Evolutionary conservation across 495 filamentous ascomycete genomes (phyloP), one percentile per base, ranked within the genome.

Genomic region (Rusavskia elegans): DNA sequence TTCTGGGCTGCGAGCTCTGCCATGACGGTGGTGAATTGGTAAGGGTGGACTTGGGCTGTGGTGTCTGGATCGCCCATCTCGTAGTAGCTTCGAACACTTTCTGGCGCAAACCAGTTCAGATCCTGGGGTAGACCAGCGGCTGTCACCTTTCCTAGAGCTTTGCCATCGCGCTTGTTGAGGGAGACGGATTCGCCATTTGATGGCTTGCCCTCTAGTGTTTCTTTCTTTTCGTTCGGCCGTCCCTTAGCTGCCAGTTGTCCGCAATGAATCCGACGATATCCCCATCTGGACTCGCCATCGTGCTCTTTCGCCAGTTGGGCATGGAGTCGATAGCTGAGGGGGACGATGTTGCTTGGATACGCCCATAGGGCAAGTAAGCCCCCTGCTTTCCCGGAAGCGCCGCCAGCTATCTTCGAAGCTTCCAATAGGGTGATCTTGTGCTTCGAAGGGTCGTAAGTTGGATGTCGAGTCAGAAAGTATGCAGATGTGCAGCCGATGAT

Each of bases 1-100:
- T 36, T 45, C 11, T 54, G 17, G 38, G 38, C 20, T 4, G 53
- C 53, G 6, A 54, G 39, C 27, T 40, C 27, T 5, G 53, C 53
- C 36, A 54, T 50, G 21, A 19, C 35, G 36, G 46, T 54, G 8
- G 53, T 54, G 25, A 54, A 54, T 11, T 42, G 53, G 46, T 85
- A 88, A 2, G 92, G 92, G 64, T 97, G 92, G 6, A 97, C 92
- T 63, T 97, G 92, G 2, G 92, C 87, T 2, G 92, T 97, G 38
- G 80, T 82, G 5, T 76, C 77, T 0, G 83, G 82, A 5, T 73
- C 70, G 8, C 88, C 88, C 87, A 97, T 95, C 59, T 82, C 79
- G 38, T 85, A 81, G 59, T 95, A 98, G 14, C 72, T 69, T 35
- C 70, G 70, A 17, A 93, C 59, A 29, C 79, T 64, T 6, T 83